Evolutionary conservation across 2,329 filamentous ascomycete species (phyloP), one percentile per base, ranked within the genome.

Genomic region (Rhinocladiella similis): DNA sequence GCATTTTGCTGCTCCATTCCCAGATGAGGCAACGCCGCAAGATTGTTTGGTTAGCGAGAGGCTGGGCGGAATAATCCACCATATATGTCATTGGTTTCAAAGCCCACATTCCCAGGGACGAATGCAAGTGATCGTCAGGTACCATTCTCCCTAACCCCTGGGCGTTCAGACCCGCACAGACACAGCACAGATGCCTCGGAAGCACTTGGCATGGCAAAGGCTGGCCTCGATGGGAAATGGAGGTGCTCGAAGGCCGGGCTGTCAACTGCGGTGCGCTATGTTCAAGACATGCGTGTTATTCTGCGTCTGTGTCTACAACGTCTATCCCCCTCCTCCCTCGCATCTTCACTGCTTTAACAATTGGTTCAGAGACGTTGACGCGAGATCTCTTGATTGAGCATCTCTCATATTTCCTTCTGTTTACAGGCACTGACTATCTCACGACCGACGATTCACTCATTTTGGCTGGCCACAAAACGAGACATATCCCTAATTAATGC

Each of bases 351-450:
- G 18, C 42, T 52, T 43, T 13, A 27, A 42, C 47, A 36, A 42
- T 41, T 48, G 36, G 19, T 20, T 9, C 19, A 47, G 20, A 20
- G 25, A 29, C 27, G 39, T 36, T 47, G 18, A 33, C 33, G 19
- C 19, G 56, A 56, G 62, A 64, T 63, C 62, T 65, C 63, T 65
- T 65, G 38, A 60, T 39, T 65, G 63, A 64, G 62, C 27, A 62
- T 61, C 52, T 52, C 54, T 46, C 49, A 20, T 25, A 50, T 47
- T 36, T 50, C 42, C 22, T 29, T 41, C 20, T 46, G n/a, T 42
- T 39, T 53, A 20, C 16, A 19, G 22, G 29, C 51, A 52, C 33
- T 10, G 38, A n/a, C 3, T 61, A 42, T 47, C 47, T 18, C 20
- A 47, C 38, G 35, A 46, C 38, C 33, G 16, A 39, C 19, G 22